Evolutionary conservation across 495 filamentous ascomycete species (phyloP).

Genomic region (Hypoxylon lienhwacheense): DNA sequence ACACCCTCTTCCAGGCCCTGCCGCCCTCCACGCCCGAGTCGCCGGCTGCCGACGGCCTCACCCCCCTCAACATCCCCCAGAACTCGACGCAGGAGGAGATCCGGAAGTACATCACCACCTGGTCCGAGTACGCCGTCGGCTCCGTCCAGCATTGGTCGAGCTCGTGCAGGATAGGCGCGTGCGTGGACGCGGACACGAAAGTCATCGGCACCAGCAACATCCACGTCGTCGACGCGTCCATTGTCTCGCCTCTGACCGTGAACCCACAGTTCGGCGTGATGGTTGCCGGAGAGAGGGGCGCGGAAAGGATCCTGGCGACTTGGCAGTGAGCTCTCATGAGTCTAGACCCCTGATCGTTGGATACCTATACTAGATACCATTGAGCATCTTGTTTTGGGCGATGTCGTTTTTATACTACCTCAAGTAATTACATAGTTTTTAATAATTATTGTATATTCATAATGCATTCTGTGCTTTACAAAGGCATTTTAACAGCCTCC

Average conservation of each 20-base stretch:
- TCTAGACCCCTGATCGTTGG: no score
- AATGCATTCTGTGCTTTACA: background rate
- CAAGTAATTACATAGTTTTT: slow-evolving; percentile 3
- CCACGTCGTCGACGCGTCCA: slow-evolving; percentile 46
- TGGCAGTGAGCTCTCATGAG: slow-evolving; percentile 19
- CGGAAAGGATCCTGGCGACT: slow-evolving; percentile 40
- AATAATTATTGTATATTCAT: no score
- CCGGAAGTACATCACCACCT: slow-evolving; percentile 42
- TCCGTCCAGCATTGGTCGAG: slow-evolving; percentile 47
- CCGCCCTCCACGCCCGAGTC: slow-evolving; percentile 34
- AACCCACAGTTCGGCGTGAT: slow-evolving; percentile 50
- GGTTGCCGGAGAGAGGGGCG: slow-evolving; percentile 44
- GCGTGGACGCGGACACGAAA: slow-evolving; percentile 41
- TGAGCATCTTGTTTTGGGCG: background rate
- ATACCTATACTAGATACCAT: no score
- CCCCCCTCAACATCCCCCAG: slow-evolving; percentile 42
- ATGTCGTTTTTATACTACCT: background rate
- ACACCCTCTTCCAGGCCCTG: slow-evolving; percentile 42
- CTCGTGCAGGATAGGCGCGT: slow-evolving; percentile 43
- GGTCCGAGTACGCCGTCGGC: slow-evolving; percentile 42
- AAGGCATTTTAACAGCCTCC: background rate
- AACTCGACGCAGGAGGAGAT: slow-evolving; percentile 41
- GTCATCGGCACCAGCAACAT: slow-evolving; percentile 43
- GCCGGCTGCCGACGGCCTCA: slow-evolving; percentile 33
- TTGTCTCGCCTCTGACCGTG: slow-evolving; percentile 43